These are phyloP conservation scores for Fusarium annulatum DNA, from an alignment of 2,329 filamentous ascomycete genomes.

Conservation along the genomic window DNA sequence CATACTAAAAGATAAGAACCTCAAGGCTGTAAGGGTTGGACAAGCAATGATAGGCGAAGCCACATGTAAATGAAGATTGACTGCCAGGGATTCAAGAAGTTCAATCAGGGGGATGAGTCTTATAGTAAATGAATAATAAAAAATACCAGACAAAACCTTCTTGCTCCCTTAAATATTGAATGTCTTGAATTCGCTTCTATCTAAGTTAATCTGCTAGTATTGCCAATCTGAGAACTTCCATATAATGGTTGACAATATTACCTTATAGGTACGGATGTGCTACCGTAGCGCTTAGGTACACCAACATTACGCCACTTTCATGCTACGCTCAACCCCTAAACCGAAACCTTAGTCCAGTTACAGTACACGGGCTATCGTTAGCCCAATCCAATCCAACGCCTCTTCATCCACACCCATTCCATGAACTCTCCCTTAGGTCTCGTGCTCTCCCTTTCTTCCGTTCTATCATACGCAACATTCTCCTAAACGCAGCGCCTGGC, in stretches of 20 bases:
- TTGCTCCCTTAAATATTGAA: slow-evolving; percentile 5
- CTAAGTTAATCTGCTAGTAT: not conserved
- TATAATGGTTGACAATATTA: slow-evolving; percentile 2
- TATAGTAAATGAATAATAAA: not conserved
- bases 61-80: slow-evolving; percentile 6
- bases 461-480: slow-evolving; percentile 22
- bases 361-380: not conserved
- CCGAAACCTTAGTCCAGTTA: slow-evolving; percentile 23
- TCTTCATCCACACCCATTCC: slow-evolving; percentile 36
- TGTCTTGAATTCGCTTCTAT: slow-evolving; percentile 2
- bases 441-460: slow-evolving; percentile 20
- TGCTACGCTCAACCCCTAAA: slow-evolving; percentile 26
- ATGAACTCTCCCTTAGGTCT: slow-evolving; percentile 29
- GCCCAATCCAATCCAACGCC: slow-evolving; percentile 14
- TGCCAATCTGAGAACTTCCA: not conserved
- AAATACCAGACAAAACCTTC: not conserved
- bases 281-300: not conserved
- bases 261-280: not conserved
- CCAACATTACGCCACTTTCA: slow-evolving; percentile 22
- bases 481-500: slow-evolving; percentile 25
- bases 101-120: not conserved
- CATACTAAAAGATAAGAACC: not conserved
- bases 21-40: not conserved
- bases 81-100: not conserved
- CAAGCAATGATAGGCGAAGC: not conserved